Base-by-base conservation (phyloP, 768 basidiomycete genomes). In the Boletus vinaceobasis region DNA sequence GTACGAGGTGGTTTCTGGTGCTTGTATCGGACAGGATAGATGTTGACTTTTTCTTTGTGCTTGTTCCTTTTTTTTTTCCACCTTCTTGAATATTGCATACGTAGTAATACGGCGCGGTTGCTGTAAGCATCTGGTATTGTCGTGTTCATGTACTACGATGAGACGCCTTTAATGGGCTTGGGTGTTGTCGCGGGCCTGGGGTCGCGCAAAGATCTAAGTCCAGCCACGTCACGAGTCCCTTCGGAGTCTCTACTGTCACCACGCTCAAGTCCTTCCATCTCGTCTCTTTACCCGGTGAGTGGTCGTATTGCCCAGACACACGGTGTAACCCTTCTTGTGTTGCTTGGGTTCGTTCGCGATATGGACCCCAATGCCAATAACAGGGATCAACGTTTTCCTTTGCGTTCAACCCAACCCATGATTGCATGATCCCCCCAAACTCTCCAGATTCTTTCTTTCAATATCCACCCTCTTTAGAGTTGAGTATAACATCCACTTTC, bases 21-120 rank as follows among this genome's bases (percentile, higher is more conserved):
- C 44, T 50, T 43, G 36, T 9, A 7, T 38, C n/a, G 61, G 54
- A 53, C 50, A 43, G 21, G 23, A 15, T 50, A 32, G 44, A 55
- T 36, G 7, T 33, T 17, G 6, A 11, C 21, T 3, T 10, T 21
- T 40, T 36, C 14, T 43, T 35, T 13, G 29, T 62, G 52, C 52
- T 62, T 44, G 21, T 43, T 43, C 31, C 35, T 17, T 29, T 32
- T 8, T 19, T 10, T 10, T 36, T 9, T 26, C 15, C 6, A 1
- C 19, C 14, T 23, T 9, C 9, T 51, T 33, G 47, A 19, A 53
- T 62, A 54, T 13, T 48, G 40, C 43, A 50, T n/a, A n/a, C n/a
- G 17, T 42, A 29, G 7, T 23, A 23, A 23, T 36, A 7, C 19
- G 10, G 2, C 27, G 7, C 7, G 17, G 13, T 32, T 17, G n/a